Evolutionary conservation across 2,329 filamentous ascomycete genomes (phyloP), one percentile per base, ranked within the genome.

Genomic region (Alternaria viburni): DNA sequence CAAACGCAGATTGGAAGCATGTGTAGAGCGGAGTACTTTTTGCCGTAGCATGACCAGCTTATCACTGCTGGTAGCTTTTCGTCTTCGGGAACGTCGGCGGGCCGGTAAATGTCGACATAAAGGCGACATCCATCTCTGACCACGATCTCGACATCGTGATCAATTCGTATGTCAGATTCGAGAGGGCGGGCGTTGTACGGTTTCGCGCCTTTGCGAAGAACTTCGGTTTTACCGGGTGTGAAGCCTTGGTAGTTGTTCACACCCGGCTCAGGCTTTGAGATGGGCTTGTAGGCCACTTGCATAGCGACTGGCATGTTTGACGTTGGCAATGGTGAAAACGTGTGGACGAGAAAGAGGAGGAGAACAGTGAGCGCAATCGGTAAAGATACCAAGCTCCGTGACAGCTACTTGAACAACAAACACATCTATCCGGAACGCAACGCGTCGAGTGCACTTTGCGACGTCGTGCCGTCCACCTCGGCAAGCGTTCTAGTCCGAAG

Each of bases 21-120:
- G 17, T 75, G 69, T 13, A 82, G 66, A 4, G 77, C 78, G 15
- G 74, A 79, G 61, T 79, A 82, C 60, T 82, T 71, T 65, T 85
- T 85, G 19, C 83, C 83, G 61, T 82, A 85, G 13, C 78, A 79
- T 7, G 77, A 80, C 81, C 81, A 85, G 52, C 75, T 76, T 1
- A 86, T 65, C 23, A 85, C 71, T 2, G 82, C 83, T 2, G 84
- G 83, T 1, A 84, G 69, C 46, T 80, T 54, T n/a, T 70, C 70
- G n/a, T 65, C 59, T 12, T 71, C 70, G n/a, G 66, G 58, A 6
- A 47, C 57, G 26, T 72, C 69, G 2, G 80, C 72, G 0, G 83
- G 82, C 6, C 83, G 76, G 65, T 83, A 85, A 32, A 85, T 76
- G 52, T 85, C 83, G 9, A 75, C 75, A 64, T 83, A 84, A 1